Base-by-base conservation (phyloP, 192 early-diverging fungal species). In the Backusella parvicylindrica region DNA sequence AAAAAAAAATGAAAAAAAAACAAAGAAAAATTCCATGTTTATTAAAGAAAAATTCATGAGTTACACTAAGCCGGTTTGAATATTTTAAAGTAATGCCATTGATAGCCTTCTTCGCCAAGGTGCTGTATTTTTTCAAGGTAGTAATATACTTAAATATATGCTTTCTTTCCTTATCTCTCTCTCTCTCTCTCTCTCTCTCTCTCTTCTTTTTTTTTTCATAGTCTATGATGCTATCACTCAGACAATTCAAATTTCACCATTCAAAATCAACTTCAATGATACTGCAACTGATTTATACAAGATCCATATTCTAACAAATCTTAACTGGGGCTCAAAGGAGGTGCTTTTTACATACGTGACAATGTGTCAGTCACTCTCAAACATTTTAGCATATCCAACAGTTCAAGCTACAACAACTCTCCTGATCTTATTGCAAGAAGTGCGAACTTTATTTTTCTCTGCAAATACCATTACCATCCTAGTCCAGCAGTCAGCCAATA, bases 241-340 rank as follows among this genome's bases (percentile, higher is more conserved):
- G 28, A 64, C 68, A 12, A 63, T 77, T 41, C 66, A 70, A 7
- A 79, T 88, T 23, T 70, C 74, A 0, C 88, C 88, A 26, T 79
- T 81, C 31, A 76, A 80, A 56, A 79, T 89, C 73, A 84, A 82
- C 37, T 84, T 89, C 75, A 84, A 85, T 63, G 88, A 88, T 67
- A 80, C 84, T 23, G 74, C 78, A 15, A 67, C 82, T 73, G 47
- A 50, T 43, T 49, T 73, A 31, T 78, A 78, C 28, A 68, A 73
- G 32, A 70, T 70, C 0, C 68, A 78, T 23, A 79, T 72, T 16
- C 40, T 88, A 35, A 86, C 81, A 11, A 21, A 88, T 23, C 73
- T 43, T 71, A 85, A 89, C 76, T 53, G 64, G 15, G 86, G 83
- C 40, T 76, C 74, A 21, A 64, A 68, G 0, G 53, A 70, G 11